Evolutionary conservation across 2,329 filamentous ascomycete genomes (phyloP), one percentile per base, ranked within the genome.

Genomic region (Diplodia intermedia): DNA sequence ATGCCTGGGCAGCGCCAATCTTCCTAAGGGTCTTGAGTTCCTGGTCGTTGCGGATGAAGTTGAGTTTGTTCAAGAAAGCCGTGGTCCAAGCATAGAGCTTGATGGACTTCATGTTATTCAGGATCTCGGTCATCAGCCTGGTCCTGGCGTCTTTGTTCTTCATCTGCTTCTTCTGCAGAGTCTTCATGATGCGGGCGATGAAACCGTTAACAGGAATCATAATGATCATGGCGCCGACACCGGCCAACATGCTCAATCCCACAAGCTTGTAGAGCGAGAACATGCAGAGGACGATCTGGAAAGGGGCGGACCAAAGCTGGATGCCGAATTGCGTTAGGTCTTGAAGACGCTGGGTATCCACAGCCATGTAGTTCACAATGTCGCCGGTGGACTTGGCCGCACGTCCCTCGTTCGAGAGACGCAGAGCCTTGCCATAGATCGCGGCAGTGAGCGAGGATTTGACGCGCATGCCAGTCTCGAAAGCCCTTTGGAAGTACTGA

Each of bases 41-140:
- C 74, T 93, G 88, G 75, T 99, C 95, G 80, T 99, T 99, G 80
- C 95, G 89, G 69, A 99, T 93, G 78, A 92, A 91, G 81, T 95
- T 98, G 69, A 99, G 88, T 81, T 97, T 97, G 80, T 93, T 95
- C 90, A 97, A 97, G 77, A 99, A 99, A 15, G 95, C 94, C 36
- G 90, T 91, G 38, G 94, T 94, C 95, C 95, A 99, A 36, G 95
- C 95, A 78, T 97, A 99, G 23, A 99, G 87, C 82, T 99, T 99
- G 83, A 99, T 85, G 77, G 93, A 97, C 84, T 99, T 99, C 92
- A 99, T 99, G 81, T 98, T 98, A 84, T 96, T 97, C 76, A 99
- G 85, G 72, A 99, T 99, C 80, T 99, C 95, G 7, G 94, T 96
- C 85, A 98, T 97, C 69, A 99, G 82, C 61, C 94, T 89, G 56